Evolutionary conservation across 345 rosid genomes (phyloP), one percentile per base, ranked within the genome.

Genomic region (Corymbia maculata): DNA sequence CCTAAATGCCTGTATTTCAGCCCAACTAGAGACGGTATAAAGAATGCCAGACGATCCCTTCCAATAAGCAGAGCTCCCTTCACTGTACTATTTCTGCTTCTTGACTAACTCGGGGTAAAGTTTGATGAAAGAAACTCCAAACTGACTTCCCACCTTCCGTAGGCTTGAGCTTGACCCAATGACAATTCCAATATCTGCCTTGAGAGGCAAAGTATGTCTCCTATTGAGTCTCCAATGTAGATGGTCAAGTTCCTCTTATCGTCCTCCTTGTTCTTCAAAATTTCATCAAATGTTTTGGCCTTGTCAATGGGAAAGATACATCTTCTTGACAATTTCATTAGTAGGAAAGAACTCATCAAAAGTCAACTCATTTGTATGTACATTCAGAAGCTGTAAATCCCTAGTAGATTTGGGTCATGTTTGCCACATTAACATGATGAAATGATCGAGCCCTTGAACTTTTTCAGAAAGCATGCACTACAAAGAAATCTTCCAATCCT

Each of bases 121-220:
- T 17, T 98, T 98, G 49, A 96, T 93, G 89, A 96, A 97, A 28
- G 99, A 94, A 84, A 96, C 93, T 36, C 99, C 99, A 87, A 93
- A 96, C 87, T 94, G 96, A 86, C 90, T 89, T 88, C 97, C 99
- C 80, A 97, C 93, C 90, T 92, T 94, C 92, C 98, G 93, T 75
- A 97, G 93, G 94, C 98, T 97, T 86, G 95, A 88, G 85, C 99
- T 96, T 51, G 96, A 92, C 68, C 97, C 95, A 86, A 97, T 89
- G 80, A 97, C 99, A 57, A 96, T 96, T 61, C 98, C 99, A 88
- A 97, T 94, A 85, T 97, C 99, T 19, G 98, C 99, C 92, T 94
- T 92, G 17, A 97, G 88, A 97, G 93, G 92, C 99, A 97, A 51
- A 96, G 98, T 93, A 97, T 88, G 93, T 97, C 99, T 24, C 98